These are phyloP conservation scores for Naganishia friedmannii DNA, from an alignment of 768 basidiomycete species.

Conservation along the genomic window DNA sequence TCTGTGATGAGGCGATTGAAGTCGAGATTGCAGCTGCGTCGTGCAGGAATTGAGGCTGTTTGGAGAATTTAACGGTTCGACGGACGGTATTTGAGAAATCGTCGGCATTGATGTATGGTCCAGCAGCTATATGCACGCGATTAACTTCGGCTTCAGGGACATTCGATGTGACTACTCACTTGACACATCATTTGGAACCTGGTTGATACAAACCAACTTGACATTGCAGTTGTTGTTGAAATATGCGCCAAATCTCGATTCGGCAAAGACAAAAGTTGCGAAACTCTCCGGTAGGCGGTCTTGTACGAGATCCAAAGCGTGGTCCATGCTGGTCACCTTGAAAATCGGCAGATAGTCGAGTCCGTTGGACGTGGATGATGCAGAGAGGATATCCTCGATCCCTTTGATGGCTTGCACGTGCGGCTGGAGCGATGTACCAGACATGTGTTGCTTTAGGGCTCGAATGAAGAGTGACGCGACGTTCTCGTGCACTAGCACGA, in stretches of 20 bases:
- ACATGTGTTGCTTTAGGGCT: conserved; percentile 3
- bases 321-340: conserved; percentile 21
- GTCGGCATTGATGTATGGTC: conserved; percentile 21
- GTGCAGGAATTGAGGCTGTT: background rate
- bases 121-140: background rate
- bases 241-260: conserved; percentile 24
- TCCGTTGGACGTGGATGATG: background rate
- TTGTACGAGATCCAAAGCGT: conserved; percentile 24
- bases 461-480: conserved; percentile 4
- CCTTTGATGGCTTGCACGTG: background rate
- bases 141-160: background rate
- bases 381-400: conserved; percentile 6
- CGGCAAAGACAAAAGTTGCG: conserved; percentile 25
- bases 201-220: conserved; percentile 17
- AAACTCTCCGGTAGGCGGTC: background rate
- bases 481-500: conserved; percentile 28
- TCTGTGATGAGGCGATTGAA: background rate
- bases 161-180: conserved; percentile 6
- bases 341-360: conserved; percentile 29
- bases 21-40: no score
- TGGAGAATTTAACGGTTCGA: conserved; percentile 15
- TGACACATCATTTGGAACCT: conserved; percentile 12
- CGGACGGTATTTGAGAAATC: conserved; percentile 19
- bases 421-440: conserved; percentile 7
- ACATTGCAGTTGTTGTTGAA: conserved; percentile 13